Evolutionary conservation across 2,329 filamentous ascomycete species (phyloP).

Genomic region (Pseudogymnoascus sp.): DNA sequence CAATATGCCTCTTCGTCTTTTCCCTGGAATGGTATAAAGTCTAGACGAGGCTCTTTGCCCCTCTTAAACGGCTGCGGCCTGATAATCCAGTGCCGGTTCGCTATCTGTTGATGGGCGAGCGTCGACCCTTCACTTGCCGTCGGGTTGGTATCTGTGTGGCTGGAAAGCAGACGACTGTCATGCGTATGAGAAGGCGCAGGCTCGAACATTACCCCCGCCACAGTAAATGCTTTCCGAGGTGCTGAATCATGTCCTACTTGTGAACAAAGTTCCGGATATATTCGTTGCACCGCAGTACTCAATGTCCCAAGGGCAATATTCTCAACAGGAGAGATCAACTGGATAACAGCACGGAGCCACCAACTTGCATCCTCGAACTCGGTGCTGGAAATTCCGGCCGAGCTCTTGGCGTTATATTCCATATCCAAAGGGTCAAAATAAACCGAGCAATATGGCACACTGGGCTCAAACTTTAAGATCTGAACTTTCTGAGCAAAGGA

Average conservation of each 20-base stretch:
- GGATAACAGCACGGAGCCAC: conserved; percentile 33
- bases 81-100: background rate
- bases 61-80: background rate
- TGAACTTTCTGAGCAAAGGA: conserved; percentile 45
- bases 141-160: conserved; percentile 15
- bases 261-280: conserved; percentile 35
- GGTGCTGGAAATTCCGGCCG: conserved; percentile 16
- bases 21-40: conserved; percentile 38
- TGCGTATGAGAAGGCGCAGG: background rate
- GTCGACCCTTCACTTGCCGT: background rate
- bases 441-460: conserved; percentile 23
- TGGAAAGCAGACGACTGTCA: background rate
- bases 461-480: conserved; percentile 30
- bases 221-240: background rate
- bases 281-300: conserved; percentile 32
- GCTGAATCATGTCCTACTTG: background rate
- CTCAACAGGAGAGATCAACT: conserved; percentile 43
- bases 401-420: background rate
- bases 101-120: background rate
- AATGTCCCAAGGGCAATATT: conserved; percentile 39
- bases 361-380: background rate
- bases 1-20: conserved; percentile 12
- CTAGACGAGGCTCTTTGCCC: conserved; percentile 35
- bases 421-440: background rate
- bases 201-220: background rate